Evolutionary conservation across 1,284 basidiomycete species (phyloP), one percentile per base, ranked within the genome.

Genomic region (Neotropicomus parvogracilis): DNA sequence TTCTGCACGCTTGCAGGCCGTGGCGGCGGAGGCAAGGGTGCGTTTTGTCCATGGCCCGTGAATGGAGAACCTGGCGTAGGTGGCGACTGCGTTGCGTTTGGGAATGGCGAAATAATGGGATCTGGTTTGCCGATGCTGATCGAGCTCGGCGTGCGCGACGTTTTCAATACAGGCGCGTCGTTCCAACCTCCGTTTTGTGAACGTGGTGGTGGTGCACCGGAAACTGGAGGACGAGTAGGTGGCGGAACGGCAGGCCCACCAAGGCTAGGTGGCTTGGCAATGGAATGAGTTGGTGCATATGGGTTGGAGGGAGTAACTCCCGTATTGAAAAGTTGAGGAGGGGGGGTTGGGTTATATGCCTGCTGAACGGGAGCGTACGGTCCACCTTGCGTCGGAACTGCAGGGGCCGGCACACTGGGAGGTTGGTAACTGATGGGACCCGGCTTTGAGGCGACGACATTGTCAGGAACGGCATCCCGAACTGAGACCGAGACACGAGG

Each of bases 41-140:
- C 60, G 5, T 64, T 62, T 46, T 76, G 74, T 4, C 70, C 70
- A 24, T 72, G 75, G 4, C 61, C 66, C 12, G 64, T 44, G 50
- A 73, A 76, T 4, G 77, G 73, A 27, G 78, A 71, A 8, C 70
- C 63, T 33, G 70, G 59, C 10, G 54, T 63, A 35, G 76, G 73
- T 9, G 77, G 74, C 40, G 75, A 75, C 11, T 70, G 69, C 17
- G 75, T 71, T n/a, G 75, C 75, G 57, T 90, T 91, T 8, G 92
- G 90, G 83, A 97, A 97, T 1, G 94, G 94, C 21, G 90, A 81
- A 13, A 85, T 85, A 66, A 97, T 95, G 1, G 90, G 79, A 4
- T 74, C 72, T 1, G 79, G 81, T 59, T 88, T 88, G 37, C 66
- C 68, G 20, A 70, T 56, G 44, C 66, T 73, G 8, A 75, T 62